A percentile compares a stretch with the other conserved stretches of the same genome.
Conservation (phyloP, 495 filamentous ascomycete genomes). For the Lepraria neglecta region DNA sequence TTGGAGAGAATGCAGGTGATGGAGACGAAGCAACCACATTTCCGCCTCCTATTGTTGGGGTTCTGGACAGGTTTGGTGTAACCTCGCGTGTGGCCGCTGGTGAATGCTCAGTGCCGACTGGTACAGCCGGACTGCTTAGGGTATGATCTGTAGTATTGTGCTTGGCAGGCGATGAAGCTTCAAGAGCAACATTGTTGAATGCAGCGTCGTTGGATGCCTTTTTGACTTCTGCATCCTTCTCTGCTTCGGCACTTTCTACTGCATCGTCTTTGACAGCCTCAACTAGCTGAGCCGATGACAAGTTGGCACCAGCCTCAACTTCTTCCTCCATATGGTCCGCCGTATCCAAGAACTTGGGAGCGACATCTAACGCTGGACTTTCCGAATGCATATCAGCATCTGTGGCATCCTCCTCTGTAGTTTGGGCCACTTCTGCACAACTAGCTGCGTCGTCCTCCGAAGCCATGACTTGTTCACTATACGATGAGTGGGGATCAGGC, state of each 20-base stretch:
- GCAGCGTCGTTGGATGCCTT: background rate
- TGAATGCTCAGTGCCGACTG: background rate
- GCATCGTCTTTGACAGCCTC: too few species aligned
- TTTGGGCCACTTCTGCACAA: background rate
- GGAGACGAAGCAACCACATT: background rate
- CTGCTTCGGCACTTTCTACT: too few species aligned
- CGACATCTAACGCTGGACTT: too few species aligned
- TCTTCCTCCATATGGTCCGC: too few species aligned
- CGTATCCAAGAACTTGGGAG: too few species aligned
- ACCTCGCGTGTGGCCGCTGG: background rate
- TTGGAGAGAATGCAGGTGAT: background rate
- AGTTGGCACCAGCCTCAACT: too few species aligned
- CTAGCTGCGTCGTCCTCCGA: background rate
- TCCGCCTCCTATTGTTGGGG: background rate
- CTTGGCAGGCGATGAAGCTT: background rate
- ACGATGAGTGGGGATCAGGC: background rate
- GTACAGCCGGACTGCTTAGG: background rate
- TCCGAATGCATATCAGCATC: background rate
- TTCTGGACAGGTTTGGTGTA: background rate
- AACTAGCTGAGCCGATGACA: too few species aligned
- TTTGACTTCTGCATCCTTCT: too few species aligned
- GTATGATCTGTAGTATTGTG: background rate
- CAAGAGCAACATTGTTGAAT: background rate
- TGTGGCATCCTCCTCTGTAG: background rate
- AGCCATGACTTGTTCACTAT: background rate